A percentile compares a stretch with the other conserved stretches of the same genome.
phyloP scores from a whole-genome alignment of 106 monocot species.

The Cymbidium sinense region DNA sequence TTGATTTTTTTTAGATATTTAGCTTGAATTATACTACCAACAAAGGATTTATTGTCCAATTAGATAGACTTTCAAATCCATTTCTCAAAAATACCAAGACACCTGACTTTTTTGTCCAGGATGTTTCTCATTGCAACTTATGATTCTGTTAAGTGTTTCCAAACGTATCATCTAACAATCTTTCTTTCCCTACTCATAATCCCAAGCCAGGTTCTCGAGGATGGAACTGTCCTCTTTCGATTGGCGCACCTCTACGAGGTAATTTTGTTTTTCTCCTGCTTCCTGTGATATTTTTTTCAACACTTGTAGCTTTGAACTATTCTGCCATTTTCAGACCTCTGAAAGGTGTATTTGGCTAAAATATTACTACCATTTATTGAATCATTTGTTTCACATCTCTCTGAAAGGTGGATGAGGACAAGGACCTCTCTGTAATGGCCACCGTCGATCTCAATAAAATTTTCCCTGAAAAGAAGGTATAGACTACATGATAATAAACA shows the following conservation, averaged over 20 bases:
- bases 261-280: background rate
- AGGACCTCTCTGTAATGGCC: conserved; percentile 68
- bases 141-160: background rate
- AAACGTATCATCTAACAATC: background rate
- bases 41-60: too few relatives aligned
- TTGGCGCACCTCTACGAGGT: conserved; percentile 96
- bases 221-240: conserved; percentile 64
- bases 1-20: too few relatives aligned
- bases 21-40: too few relatives aligned
- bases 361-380: background rate
- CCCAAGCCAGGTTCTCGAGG: conserved; percentile 54
- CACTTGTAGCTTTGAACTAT: background rate
- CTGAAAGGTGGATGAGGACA: conserved; percentile 70
- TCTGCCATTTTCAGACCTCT: background rate
- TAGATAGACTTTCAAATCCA: too few relatives aligned
- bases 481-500: background rate
- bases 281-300: background rate
- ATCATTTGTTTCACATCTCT: background rate
- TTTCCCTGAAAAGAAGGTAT: conserved; percentile 76
- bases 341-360: background rate
- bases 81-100: too few relatives aligned
- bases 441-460: conserved; percentile 71
- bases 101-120: too few relatives aligned
- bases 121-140: too few relatives aligned
- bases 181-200: background rate